Base-by-base conservation (phyloP, 1,284 basidiomycete genomes). In the Puccinia novopanici region DNA sequence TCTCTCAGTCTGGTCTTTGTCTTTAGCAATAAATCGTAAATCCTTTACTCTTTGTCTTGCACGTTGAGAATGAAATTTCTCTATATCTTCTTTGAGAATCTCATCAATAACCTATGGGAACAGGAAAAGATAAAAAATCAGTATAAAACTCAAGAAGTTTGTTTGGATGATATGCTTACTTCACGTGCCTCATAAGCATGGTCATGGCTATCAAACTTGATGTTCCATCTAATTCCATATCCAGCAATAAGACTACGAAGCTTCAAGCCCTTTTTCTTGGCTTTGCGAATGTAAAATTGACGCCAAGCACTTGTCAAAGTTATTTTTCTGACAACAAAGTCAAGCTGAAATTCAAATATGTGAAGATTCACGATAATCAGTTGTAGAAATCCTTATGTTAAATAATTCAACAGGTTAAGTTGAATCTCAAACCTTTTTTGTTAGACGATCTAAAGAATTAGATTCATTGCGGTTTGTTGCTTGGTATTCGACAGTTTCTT, bases 201-300 rank as follows among this genome's bases (percentile, higher is more conserved):
- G 3, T 74, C n/a, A 59, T 27, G 40, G n/a, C 72, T 74, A 17
- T 74, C 72, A 57, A 37, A 74, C 55, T 74, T 55, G 22, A 74
- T 74, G 30, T 59, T 74, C 72, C 72, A 74, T 13, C 55, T 52
- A 3, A 74, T 74, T 27, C 72, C 72, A 24, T 74, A 74, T 5
- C 54, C 72, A 45, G 72, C 34, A 57, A 74, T 57, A 0, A 74
- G 37, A 19, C 2, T 17, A 17, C n/a, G 17, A 4, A 74, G 22
- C 45, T 57, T 45, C 27, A 54, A 55, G 12, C 70, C 48, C 40
- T 52, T 52, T 22, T 50, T 27, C 48, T 50, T 40, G 27, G 70
- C 13, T 34, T 50, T 72, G 8, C 30, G 27, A 72, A 34, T 4
- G 19, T 54, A 22, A 72, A 72, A 17, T 37, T 27, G 52, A 37